A percentile compares a stretch with the other conserved stretches of the same genome.
Evolutionary conservation across 139 green algal species (phyloP).

Genomic region (Diplosphaera chodatii): DNA sequence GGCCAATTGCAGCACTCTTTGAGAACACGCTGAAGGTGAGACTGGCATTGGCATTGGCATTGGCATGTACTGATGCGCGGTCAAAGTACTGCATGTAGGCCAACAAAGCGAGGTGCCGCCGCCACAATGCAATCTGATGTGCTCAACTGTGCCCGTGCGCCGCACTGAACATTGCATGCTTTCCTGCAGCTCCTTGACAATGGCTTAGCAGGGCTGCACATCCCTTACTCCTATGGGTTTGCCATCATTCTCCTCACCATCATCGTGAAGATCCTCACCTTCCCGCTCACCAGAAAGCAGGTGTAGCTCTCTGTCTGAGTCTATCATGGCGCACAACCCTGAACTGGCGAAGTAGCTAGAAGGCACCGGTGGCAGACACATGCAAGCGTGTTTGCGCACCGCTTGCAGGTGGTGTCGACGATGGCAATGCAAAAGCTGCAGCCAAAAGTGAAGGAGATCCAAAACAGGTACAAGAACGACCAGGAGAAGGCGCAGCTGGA

Average conservation of each 20-base stretch:
- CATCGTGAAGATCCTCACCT: conserved; percentile 89
- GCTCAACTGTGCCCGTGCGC: too few species aligned
- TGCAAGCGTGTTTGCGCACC: background rate
- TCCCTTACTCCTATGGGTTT: conserved; percentile 95
- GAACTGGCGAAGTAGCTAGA: too few species aligned
- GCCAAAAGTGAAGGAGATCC: conserved; percentile 91
- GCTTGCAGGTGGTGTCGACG: conserved; percentile 80
- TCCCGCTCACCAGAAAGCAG: conserved; percentile 92
- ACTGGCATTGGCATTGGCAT: too few species aligned
- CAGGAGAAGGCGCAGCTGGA: conserved; percentile 60
- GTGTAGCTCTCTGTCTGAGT: too few species aligned
- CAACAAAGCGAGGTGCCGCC: background rate
- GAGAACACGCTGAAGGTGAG: conserved; percentile 65
- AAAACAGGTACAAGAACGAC: conserved; percentile 65
- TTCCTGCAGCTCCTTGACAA: conserved; percentile 60
- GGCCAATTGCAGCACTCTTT: conserved; percentile 59
- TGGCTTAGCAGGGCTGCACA: conserved; percentile 48
- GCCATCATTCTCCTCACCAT: conserved; percentile 91
- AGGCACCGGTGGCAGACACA: too few species aligned
- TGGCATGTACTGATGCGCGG: background rate
- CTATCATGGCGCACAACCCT: too few species aligned
- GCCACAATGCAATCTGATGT: background rate
- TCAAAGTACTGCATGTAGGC: too few species aligned
- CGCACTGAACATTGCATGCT: too few species aligned
- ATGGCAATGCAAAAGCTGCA: conserved; percentile 85